Conservation (phyloP, 176 grass and related monocot genomes). For the Phragmites australis region DNA sequence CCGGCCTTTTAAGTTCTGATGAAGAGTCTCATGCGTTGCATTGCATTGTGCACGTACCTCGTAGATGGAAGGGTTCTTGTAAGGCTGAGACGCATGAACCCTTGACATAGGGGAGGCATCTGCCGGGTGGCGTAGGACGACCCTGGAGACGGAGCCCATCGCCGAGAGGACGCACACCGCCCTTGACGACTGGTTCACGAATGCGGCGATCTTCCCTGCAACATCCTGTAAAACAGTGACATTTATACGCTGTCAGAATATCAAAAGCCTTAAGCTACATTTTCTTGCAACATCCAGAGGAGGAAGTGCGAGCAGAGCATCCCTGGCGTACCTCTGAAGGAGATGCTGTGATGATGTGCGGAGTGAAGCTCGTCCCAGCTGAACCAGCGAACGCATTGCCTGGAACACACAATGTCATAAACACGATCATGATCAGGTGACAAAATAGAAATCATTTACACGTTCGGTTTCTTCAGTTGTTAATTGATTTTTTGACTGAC, state of each 20-base stretch:
- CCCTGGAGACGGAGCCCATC: constrained; percentile 71
- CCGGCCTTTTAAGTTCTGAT: too few species aligned
- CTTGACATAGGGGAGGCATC: constrained; percentile 30
- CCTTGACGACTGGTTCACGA: constrained; percentile 61
- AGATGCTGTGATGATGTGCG: constrained; percentile 71
- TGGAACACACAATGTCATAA: neutral
- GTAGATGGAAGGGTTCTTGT: constrained; percentile 50
- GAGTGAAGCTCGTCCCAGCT: constrained; percentile 85
- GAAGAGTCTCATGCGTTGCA: neutral
- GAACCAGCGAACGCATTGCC: constrained; percentile 78
- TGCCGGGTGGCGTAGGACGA: constrained; percentile 55
- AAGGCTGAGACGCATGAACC: constrained; percentile 12
- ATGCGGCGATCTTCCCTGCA: constrained; percentile 59
- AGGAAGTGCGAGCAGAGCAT: too few species aligned
- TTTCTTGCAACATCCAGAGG: neutral
- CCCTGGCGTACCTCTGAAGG: constrained; percentile 47
- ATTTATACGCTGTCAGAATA: neutral
- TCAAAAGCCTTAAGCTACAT: neutral
- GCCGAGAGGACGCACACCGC: constrained; percentile 81
- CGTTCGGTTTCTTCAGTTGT: neutral
- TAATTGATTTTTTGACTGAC: neutral
- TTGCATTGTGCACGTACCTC: constrained; percentile 30
- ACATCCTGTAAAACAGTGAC: constrained; percentile 44
- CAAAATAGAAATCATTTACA: neutral
- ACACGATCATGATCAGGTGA: neutral